phyloP scores from a whole-genome alignment of 495 filamentous ascomycete genomes.

The Penicillium diatomitis region DNA sequence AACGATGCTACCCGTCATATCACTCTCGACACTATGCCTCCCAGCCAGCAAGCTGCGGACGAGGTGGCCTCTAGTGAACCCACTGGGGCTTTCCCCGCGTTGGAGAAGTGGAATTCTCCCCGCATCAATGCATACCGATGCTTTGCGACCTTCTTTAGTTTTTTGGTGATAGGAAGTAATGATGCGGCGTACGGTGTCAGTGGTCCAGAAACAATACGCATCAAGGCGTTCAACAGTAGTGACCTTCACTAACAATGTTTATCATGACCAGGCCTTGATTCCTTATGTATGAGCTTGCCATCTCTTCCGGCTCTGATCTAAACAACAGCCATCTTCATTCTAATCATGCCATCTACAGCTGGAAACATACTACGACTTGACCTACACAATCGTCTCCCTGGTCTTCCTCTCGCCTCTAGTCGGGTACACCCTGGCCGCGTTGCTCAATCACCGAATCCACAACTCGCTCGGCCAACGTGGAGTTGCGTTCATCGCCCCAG shows the following conservation, averaged over 20 bases:
- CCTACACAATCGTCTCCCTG: conserved; percentile 52
- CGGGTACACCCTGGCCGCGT: conserved; percentile 48
- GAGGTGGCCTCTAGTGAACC: neutral
- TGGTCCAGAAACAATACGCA: neutral
- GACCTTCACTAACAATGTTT: neutral
- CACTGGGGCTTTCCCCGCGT: conserved; percentile 4
- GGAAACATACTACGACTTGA: conserved; percentile 48
- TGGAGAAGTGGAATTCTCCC: conserved; percentile 59
- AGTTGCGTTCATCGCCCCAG: conserved; percentile 56
- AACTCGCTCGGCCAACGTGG: conserved; percentile 60
- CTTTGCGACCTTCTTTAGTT: conserved; percentile 58
- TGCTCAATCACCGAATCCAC: conserved; percentile 52
- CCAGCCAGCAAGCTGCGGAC: neutral
- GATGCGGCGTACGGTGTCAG: conserved; percentile 74
- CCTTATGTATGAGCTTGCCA: conserved; percentile 32
- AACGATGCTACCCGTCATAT: conserved; percentile 7
- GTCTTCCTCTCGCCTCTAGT: conserved; percentile 53
- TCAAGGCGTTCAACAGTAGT: neutral
- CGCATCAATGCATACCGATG: conserved; percentile 56
- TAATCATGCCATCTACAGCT: conserved; percentile 26
- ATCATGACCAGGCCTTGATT: conserved; percentile 46
- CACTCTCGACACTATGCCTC: conserved; percentile 12
- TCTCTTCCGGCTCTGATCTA: neutral
- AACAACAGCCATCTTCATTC: no score
- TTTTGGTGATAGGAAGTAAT: conserved; percentile 73